A percentile compares a stretch with the other conserved stretches of the same genome.
phyloP scores from a whole-genome alignment of 176 grass and related monocot species.

The Microstegium vimineum region DNA sequence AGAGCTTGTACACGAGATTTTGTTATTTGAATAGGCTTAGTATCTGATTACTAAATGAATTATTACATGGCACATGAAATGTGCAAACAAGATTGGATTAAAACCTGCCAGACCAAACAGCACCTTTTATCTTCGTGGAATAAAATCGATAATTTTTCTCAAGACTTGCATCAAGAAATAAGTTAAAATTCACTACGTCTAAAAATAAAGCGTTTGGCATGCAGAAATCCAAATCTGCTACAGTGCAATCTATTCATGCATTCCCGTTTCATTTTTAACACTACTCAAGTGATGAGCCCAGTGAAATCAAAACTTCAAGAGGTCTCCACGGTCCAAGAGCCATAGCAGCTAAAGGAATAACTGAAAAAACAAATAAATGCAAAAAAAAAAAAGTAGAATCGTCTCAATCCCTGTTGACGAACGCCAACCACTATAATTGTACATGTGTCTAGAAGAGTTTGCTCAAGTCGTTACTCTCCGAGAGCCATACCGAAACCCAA shows the following conservation, averaged over 20 bases:
- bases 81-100: no score
- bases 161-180: not conserved
- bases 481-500: constrained; percentile 63
- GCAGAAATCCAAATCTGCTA: not conserved
- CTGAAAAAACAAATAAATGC: constrained; percentile 2
- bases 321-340: not conserved
- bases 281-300: not conserved
- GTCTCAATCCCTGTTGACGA: constrained; percentile 25
- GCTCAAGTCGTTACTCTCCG: constrained; percentile 40
- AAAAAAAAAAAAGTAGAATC: constrained; percentile 1
- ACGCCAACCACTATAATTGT: constrained; percentile 29
- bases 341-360: constrained; percentile 17
- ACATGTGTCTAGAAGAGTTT: constrained; percentile 10
- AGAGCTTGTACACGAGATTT: no score
- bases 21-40: no score
- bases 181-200: not conserved
- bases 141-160: not conserved
- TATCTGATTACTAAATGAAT: no score
- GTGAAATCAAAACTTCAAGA: constrained; percentile 2
- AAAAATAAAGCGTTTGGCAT: not conserved
- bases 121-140: not conserved
- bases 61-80: no score
- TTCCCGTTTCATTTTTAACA: not conserved
- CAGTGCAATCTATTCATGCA: not conserved
- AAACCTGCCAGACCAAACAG: no score